Base-by-base conservation (phyloP, 2,329 filamentous ascomycete genomes). In the Nemania sp. region DNA sequence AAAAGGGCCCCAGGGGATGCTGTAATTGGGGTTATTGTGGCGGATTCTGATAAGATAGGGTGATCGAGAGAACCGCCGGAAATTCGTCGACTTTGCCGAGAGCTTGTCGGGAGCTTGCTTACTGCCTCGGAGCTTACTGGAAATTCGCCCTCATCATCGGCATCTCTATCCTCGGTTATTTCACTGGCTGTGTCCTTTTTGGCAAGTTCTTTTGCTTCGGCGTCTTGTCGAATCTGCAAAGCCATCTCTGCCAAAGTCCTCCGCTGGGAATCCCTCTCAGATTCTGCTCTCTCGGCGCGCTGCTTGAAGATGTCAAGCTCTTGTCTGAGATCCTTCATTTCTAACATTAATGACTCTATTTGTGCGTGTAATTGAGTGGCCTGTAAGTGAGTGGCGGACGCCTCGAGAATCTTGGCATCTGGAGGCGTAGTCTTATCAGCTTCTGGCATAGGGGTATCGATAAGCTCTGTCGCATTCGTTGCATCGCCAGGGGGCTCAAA, bases 211-310 rank as follows among this genome's bases (percentile, higher is more conserved):
- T 77, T 81, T 32, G 83, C 85, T 72, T 87, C 88, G 73, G 90
- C 89, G 73, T 94, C 90, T 73, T 84, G 86, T 61, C 94, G 89
- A 64, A 98, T 91, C 72, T 91, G 90, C 73, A 93, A 85, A 13
- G 98, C 90, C 93, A 98, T 96, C 77, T 97, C 93, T 0, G 92
- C 90, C 52, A 99, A 82, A 1, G 91, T 91, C 78, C 92, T 90
- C 62, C 91, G 89, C 62, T 90, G 89, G 49, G 88, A 85, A 62
- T 91, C 89, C 53, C 91, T 88, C 74, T 97, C 94, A 8, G 87
- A 83, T 78, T 98, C 95, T 3, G 94, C 94, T 66, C 84, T 86
- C 78, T 97, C 92, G 8, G 94, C 94, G 32, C 93, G 89, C 64
- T 88, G 83, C 74, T 91, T 91, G 82, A 93, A 97, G 6, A 85